A percentile compares a stretch with the other conserved stretches of the same genome.
Evolutionary conservation across 345 rosid species (phyloP).

Genomic region (Eucalyptus pauciflora): DNA sequence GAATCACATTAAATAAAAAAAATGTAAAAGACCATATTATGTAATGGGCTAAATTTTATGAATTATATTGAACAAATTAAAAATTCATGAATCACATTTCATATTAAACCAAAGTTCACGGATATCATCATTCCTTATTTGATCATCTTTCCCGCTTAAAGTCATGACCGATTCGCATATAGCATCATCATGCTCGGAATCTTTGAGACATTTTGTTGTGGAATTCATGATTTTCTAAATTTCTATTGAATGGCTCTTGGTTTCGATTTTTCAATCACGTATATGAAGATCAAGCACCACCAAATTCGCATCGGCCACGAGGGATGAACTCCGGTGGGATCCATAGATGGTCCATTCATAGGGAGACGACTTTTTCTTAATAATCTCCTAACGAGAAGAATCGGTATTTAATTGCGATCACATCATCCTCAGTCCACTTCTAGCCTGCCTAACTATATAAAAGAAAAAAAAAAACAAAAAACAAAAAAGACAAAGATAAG

Average conservation of each 20-base stretch:
- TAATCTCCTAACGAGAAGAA: neutral
- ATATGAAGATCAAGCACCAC: neutral
- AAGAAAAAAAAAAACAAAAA: neutral
- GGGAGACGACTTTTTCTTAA: neutral
- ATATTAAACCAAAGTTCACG: too few relatives aligned
- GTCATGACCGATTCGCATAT: neutral
- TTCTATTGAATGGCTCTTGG: neutral
- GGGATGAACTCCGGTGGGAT: neutral
- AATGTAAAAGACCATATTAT: too few relatives aligned
- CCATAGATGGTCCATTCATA: neutral
- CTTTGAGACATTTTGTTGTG: neutral
- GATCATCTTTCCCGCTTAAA: neutral
- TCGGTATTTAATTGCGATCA: neutral
- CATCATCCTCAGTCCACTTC: neutral
- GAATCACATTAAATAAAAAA: too few relatives aligned
- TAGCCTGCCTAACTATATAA: neutral
- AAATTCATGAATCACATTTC: fast-evolving
- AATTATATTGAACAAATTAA: too few relatives aligned
- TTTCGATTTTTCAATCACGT: neutral
- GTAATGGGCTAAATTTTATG: too few relatives aligned
- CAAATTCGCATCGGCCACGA: neutral
- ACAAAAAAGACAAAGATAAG: neutral
- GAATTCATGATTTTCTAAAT: neutral
- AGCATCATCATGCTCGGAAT: neutral
- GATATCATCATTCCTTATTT: too few relatives aligned